Evolutionary conservation across 495 filamentous ascomycete species (phyloP).

Genomic region (Friedmanniomyces endolithicus): DNA sequence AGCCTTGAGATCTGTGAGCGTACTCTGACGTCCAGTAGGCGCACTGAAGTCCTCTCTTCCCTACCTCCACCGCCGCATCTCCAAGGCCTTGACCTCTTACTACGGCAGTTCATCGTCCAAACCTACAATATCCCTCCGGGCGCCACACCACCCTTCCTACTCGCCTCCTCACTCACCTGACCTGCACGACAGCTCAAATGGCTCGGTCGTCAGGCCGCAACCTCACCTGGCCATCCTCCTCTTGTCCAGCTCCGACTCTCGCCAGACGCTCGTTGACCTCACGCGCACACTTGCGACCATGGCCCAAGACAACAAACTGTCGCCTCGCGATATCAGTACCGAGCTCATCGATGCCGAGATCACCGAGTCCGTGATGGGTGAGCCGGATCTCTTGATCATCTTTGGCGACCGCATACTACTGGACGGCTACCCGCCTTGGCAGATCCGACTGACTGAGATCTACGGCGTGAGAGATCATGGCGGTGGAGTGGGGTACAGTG

Average conservation of each 20-base stretch:
- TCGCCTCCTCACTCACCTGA: conserved; percentile 27
- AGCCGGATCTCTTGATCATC: conserved; percentile 80
- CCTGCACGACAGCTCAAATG: conserved; percentile 2
- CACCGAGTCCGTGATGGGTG: conserved; percentile 55
- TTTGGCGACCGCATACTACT: conserved; percentile 72
- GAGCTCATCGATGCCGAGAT: conserved; percentile 89
- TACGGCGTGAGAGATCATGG: conserved; percentile 58
- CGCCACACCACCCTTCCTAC: conserved; percentile 58
- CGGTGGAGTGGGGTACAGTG: conserved; percentile 73
- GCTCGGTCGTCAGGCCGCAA: not conserved
- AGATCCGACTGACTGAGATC: conserved; percentile 87
- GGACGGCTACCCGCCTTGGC: conserved; percentile 93
- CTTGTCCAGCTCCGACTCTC: conserved; percentile 74
- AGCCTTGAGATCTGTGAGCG: not conserved
- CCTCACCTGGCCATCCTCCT: conserved; percentile 69
- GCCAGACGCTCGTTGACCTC: conserved; percentile 85
- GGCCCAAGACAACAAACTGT: conserved; percentile 77
- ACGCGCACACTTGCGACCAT: conserved; percentile 91
- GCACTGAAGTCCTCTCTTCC: conserved; percentile 74
- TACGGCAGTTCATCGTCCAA: conserved; percentile 60
- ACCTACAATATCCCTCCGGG: conserved; percentile 53
- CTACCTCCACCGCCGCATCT: conserved; percentile 58
- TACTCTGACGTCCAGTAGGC: conserved; percentile 38
- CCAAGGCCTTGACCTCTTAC: conserved; percentile 65
- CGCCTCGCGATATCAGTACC: conserved; percentile 60